Percentiles rank a stretch among this genome's conserved stretches.
These are phyloP conservation scores for Zygosaccharomyces bailii DNA, from an alignment of 805 yeast genomes.

Conservation along the genomic window DNA sequence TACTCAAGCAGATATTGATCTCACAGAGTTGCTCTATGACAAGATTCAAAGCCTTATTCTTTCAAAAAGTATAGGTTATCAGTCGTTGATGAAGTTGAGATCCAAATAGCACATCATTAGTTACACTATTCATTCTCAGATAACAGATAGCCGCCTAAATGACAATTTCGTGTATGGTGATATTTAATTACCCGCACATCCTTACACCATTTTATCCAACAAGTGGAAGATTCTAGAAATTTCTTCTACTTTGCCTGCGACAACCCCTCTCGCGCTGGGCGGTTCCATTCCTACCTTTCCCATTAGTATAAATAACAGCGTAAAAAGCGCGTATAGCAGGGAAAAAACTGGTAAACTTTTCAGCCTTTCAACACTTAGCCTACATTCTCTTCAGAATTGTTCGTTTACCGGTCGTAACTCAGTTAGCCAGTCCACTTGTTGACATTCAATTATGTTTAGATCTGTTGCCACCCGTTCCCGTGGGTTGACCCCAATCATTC, in stretches of 20 bases:
- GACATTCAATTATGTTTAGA: conserved; percentile 12
- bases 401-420: neutral
- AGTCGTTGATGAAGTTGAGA: too few relatives aligned
- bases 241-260: conserved; percentile 2
- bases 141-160: neutral
- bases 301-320: conserved; percentile 5
- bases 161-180: neutral
- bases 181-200: neutral
- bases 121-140: too few relatives aligned
- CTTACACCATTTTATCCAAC: neutral
- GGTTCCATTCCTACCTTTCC: conserved; percentile 1
- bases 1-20: too few relatives aligned
- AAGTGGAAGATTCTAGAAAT: conserved; percentile 5
- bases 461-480: conserved; percentile 19
- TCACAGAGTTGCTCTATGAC: too few relatives aligned
- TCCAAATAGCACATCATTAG: neutral
- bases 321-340: too few relatives aligned
- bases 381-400: neutral
- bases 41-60: too few relatives aligned
- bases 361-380: neutral
- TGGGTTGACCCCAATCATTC: conserved; percentile 24
- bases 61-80: too few relatives aligned
- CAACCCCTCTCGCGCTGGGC: conserved; percentile 7
- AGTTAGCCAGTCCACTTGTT: neutral
- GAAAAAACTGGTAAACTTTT: too few relatives aligned